Base-by-base conservation (phyloP, 805 yeast genomes). In the Suhomyces xylopsoci region DNA sequence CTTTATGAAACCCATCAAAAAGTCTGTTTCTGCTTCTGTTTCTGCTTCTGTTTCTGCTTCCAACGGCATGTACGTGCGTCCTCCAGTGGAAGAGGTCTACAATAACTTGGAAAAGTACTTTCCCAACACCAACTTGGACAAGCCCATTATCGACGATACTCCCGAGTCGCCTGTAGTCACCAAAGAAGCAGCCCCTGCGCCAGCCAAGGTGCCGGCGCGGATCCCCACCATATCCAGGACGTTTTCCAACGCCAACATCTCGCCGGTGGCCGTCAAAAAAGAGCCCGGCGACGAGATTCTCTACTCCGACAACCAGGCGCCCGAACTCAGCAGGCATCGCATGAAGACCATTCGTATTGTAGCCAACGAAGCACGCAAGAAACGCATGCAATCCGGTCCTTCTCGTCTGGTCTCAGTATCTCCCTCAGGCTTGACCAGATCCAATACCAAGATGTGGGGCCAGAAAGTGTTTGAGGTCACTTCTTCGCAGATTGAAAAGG, bases 361-460 rank as follows among this genome's bases (percentile, higher is more conserved):
- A 49, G 99, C 97, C 0, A 83, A 87, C 58, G 99, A 94, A 65
- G 98, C 97, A 1, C 61, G 77, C 14, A 61, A 64, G 26, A 75
- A 73, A 56, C 57, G 74, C 20, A 19, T 38, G 42, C 42, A 38
- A 17, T 19, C 12, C 41, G 17, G 20, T 4, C 22, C 58, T 70
- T 44, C 60, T 45, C 56, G 51, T 28, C 9, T 52, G 25, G 30
- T 48, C 3, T 47, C 54, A 8, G 17, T 40, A 6, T 22, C 25
- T 22, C 19, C 45, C 5, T 17, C 34, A 10, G 62, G 85, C 7
- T 66, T 93, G 34, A 77, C 90, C 57, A 76, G 98, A 51, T 56
- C 69, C 51, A 90, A 94, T 63, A 94, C 99, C 1, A 96, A 94
- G 71, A 82, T 94, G 87, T 94, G 99, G 99, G 99, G 99, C 19